Percentiles rank a stretch among this genome's conserved stretches.
Evolutionary conservation across 2,329 filamentous ascomycete genomes (phyloP).

Genomic region (Monascus ruber): DNA sequence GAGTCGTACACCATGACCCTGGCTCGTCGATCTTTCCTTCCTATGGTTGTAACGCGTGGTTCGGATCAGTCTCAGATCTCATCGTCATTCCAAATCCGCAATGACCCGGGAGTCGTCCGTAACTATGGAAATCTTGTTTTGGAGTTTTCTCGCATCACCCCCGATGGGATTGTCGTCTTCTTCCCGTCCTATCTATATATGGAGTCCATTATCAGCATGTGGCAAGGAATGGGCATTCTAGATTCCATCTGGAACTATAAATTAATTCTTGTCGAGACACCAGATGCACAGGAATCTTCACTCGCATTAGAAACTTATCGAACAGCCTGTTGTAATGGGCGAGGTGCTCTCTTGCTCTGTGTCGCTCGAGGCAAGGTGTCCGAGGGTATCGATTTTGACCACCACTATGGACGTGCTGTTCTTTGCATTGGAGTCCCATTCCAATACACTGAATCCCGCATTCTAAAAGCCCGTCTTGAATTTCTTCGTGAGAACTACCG

Average conservation of each 20-base stretch:
- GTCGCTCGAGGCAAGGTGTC: conserved; percentile 95
- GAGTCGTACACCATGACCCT: conserved; percentile 98
- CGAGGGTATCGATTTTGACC: conserved; percentile 98
- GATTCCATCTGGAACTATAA: conserved; percentile 99
- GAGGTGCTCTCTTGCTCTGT: conserved; percentile 84
- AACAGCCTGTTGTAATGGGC: conserved; percentile 92
- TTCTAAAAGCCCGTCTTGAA: conserved; percentile 87
- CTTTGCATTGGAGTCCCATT: conserved; percentile 95
- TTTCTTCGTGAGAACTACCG: conserved; percentile 96
- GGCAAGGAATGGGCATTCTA: conserved; percentile 96
- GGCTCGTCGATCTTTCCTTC: conserved; percentile 84
- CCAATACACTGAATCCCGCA: conserved; percentile 96
- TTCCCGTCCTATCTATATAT: conserved; percentile 98
- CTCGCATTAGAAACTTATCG: conserved; percentile 92
- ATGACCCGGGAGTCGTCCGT: conserved; percentile 89
- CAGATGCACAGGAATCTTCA: conserved; percentile 92
- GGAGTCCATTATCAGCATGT: conserved; percentile 98
- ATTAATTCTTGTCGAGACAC: conserved; percentile 92
- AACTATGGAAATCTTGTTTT: conserved; percentile 92
- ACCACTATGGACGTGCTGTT: conserved; percentile 93
- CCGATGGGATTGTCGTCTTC: conserved; percentile 97
- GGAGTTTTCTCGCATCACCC: conserved; percentile 91
- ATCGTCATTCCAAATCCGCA: conserved; percentile 87
- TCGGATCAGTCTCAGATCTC: conserved; percentile 90
- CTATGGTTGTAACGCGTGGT: conserved; percentile 93